Evolutionary conservation across 495 filamentous ascomycete genomes (phyloP).

Genomic region (Choiromyces venosus): DNA sequence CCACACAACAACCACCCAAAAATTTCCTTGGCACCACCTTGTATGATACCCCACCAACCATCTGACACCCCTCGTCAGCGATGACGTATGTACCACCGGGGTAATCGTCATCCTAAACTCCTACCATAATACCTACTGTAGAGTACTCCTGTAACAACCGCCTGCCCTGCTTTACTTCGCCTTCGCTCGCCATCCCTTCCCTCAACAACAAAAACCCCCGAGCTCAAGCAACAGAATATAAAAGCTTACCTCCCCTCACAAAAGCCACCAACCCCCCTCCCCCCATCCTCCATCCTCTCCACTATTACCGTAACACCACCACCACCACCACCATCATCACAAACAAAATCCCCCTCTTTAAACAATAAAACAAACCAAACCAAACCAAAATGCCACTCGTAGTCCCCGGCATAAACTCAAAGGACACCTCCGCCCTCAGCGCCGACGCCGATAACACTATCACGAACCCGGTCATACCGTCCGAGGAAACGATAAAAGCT

Average conservation of each 20-base stretch:
- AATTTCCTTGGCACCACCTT: not conserved
- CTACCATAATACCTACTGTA: no score
- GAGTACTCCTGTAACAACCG: no score
- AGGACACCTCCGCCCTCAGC: constrained; percentile 13
- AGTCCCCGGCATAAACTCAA: constrained; percentile 37
- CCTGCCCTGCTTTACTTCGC: no score
- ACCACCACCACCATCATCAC: no score
- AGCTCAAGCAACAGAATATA: constrained; percentile 7
- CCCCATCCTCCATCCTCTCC: not conserved
- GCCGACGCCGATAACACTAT: constrained; percentile 16
- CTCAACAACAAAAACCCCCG: no score
- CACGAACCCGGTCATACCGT: constrained; percentile 28
- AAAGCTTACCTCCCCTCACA: constrained; percentile 9
- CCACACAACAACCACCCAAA: not conserved
- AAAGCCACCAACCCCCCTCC: not conserved
- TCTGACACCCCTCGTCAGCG: not conserved
- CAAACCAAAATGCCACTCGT: constrained; percentile 39
- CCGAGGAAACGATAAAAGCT: constrained; percentile 30
- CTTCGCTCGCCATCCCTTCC: no score
- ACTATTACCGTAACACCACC: no score
- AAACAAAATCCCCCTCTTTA: not conserved
- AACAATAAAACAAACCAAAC: constrained; percentile 3
- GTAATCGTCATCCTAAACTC: not conserved
- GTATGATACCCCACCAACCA: not conserved
- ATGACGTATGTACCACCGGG: not conserved